Percentiles rank a stretch among this genome's conserved stretches.
Evolutionary conservation across 257 asterid species (phyloP).

Genomic region (Thymus quinquecostatus): DNA sequence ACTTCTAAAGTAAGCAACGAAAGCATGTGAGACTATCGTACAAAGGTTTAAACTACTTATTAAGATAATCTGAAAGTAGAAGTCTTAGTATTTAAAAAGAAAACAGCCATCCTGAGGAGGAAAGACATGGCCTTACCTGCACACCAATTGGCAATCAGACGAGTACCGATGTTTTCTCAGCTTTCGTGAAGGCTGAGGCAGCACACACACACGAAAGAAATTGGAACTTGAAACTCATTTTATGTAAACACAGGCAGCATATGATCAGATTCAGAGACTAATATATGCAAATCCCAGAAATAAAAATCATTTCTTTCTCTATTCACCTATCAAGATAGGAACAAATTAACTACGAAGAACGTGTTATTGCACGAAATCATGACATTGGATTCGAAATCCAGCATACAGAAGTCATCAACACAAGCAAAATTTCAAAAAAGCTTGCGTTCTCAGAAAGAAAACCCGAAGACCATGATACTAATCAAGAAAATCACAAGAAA

Average conservation of each 20-base stretch:
- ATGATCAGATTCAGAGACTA: slow-evolving; percentile 7
- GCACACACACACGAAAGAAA: slow-evolving; percentile 22
- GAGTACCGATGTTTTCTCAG: slow-evolving; percentile 42
- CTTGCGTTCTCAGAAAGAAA: too few species aligned
- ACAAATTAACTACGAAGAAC: too few species aligned
- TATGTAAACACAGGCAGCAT: slow-evolving; percentile 12
- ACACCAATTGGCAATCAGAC: slow-evolving; percentile 43
- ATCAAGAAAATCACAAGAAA: too few species aligned
- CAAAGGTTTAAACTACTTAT: too few species aligned
- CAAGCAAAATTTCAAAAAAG: too few species aligned
- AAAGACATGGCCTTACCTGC: slow-evolving; percentile 38
- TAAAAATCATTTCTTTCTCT: too few species aligned
- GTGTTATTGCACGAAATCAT: not conserved
- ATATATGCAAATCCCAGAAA: not conserved
- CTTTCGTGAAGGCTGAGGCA: slow-evolving; percentile 50
- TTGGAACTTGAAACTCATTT: slow-evolving; percentile 61
- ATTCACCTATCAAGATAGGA: not conserved
- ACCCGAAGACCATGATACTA: too few species aligned
- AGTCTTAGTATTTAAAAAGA: not conserved
- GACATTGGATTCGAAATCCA: too few species aligned
- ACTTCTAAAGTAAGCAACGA: not conserved
- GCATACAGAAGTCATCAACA: too few species aligned
- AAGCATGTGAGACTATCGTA: too few species aligned
- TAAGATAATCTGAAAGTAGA: not conserved
- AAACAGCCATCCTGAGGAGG: slow-evolving; percentile 12